These are phyloP conservation scores for Falciphora oryzae DNA, from an alignment of 2,329 filamentous ascomycete genomes.

Conservation along the genomic window DNA sequence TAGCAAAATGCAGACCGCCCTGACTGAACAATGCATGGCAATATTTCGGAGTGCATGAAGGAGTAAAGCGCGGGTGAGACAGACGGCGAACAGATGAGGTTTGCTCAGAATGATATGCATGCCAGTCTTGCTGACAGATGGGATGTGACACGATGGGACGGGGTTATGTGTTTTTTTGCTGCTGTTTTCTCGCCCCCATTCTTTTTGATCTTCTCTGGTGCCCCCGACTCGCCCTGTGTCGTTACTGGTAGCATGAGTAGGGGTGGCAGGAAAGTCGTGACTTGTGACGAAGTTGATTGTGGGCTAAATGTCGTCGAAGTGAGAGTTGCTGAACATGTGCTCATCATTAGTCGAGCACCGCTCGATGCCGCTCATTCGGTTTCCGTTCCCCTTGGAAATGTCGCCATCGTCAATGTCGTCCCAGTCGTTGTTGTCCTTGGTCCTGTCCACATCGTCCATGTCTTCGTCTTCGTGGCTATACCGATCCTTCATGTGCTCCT, in stretches of 20 bases:
- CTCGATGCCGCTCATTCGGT: slow-evolving; percentile 60
- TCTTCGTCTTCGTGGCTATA: slow-evolving; percentile 46
- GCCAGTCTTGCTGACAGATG: neutral
- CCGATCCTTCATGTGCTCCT: slow-evolving; percentile 67
- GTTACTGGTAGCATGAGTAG: neutral
- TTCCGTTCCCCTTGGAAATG: slow-evolving; percentile 43
- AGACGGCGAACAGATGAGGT: neutral
- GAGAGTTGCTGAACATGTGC: slow-evolving; percentile 55
- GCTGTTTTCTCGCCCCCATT: neutral
- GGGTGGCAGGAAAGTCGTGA: neutral
- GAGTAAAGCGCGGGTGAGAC: neutral
- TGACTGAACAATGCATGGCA: neutral
- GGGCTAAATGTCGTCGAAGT: slow-evolving; percentile 54
- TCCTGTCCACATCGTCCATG: slow-evolving; percentile 49
- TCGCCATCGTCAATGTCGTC: slow-evolving; percentile 48
- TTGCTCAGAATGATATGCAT: neutral
- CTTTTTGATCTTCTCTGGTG: neutral
- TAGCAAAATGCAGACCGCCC: neutral
- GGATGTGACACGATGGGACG: neutral
- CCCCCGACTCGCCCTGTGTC: neutral
- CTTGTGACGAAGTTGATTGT: neutral
- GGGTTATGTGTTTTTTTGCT: neutral
- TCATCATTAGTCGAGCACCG: slow-evolving; percentile 54
- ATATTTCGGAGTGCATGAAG: neutral
- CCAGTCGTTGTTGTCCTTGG: slow-evolving; percentile 47